These are phyloP conservation scores for Penicillium arizonense DNA, from an alignment of 495 filamentous ascomycete genomes.

Conservation along the genomic window DNA sequence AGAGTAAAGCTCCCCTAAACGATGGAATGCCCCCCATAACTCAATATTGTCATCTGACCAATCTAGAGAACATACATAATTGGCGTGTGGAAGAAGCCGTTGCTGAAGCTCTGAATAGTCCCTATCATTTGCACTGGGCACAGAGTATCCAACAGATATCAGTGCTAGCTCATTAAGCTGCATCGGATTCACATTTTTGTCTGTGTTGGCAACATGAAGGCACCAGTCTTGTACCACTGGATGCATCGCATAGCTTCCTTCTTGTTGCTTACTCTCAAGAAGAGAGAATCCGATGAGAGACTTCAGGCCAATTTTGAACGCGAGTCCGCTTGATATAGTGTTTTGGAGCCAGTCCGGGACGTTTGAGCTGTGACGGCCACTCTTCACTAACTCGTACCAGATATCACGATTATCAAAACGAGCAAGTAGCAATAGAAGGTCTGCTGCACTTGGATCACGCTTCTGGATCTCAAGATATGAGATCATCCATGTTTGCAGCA, in stretches of 20 bases:
- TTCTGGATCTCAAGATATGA: constrained; percentile 39
- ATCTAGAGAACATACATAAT: constrained; percentile 9
- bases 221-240: constrained; percentile 39
- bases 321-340: constrained; percentile 22
- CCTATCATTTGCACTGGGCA: constrained; percentile 14
- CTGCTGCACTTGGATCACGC: constrained; percentile 29
- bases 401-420: constrained; percentile 51
- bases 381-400: constrained; percentile 45
- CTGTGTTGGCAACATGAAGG: constrained; percentile 12
- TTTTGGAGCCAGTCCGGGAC: constrained; percentile 28
- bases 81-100: constrained; percentile 39
- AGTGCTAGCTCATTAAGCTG: constrained; percentile 22
- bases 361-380: constrained; percentile 8
- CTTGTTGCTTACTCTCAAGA: constrained; percentile 23
- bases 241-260: constrained; percentile 30
- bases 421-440: constrained; percentile 43
- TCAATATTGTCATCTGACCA: neutral
- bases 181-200: constrained; percentile 3
- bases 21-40: constrained; percentile 13
- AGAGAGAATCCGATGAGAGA: constrained; percentile 32
- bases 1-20: constrained; percentile 23
- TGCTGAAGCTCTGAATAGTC: constrained; percentile 29
- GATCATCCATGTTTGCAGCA: constrained; percentile 46
- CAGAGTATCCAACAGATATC: constrained; percentile 24
- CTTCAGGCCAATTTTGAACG: constrained; percentile 28